Conservation (phyloP, 1,284 basidiomycete genomes). For the Inonotus hispidus region DNA sequence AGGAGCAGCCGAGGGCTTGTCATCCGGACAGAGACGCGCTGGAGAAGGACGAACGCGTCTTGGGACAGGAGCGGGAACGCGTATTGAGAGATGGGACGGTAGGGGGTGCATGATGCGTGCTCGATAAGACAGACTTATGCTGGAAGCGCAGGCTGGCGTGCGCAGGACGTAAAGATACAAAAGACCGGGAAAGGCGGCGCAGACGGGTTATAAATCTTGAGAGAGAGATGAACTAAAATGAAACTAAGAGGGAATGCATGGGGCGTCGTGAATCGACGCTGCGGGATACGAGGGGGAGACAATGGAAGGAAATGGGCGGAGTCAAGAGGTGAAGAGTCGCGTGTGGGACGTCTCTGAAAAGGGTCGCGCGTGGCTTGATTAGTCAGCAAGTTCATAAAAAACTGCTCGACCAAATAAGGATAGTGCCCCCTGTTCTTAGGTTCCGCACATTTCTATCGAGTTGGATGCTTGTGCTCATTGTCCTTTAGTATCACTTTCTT, state of each 20-base stretch:
- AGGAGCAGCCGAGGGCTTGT: conserved; percentile 18
- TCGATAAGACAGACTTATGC: conserved; percentile 5
- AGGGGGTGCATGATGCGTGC: conserved; percentile 16
- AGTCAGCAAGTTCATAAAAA: not conserved
- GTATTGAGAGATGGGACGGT: conserved; percentile 2
- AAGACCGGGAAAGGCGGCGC: conserved; percentile 2
- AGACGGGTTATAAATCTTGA: conserved; percentile 8
- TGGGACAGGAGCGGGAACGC: conserved; percentile 31
- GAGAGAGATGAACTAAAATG: conserved; percentile 11
- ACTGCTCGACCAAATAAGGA: not conserved
- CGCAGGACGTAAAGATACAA: conserved; percentile 13
- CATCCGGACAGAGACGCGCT: conserved; percentile 21
- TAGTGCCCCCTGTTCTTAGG: not conserved
- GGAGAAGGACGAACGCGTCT: conserved; percentile 29
- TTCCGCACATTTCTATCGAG: not conserved
- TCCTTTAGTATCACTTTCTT: not conserved
- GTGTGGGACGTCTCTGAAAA: not conserved
- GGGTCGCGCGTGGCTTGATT: not conserved
- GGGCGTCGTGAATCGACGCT: conserved; percentile 5
- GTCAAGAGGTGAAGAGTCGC: conserved; percentile 4
- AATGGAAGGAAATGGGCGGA: conserved; percentile 8
- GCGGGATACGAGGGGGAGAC: not conserved
- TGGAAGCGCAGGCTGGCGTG: not conserved
- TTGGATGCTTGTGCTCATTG: not conserved
- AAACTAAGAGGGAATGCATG: conserved; percentile 5